Evolutionary conservation across 306 rosid genomes (phyloP), one percentile per base, ranked within the genome.

Genomic region (Cicer bijugum): DNA sequence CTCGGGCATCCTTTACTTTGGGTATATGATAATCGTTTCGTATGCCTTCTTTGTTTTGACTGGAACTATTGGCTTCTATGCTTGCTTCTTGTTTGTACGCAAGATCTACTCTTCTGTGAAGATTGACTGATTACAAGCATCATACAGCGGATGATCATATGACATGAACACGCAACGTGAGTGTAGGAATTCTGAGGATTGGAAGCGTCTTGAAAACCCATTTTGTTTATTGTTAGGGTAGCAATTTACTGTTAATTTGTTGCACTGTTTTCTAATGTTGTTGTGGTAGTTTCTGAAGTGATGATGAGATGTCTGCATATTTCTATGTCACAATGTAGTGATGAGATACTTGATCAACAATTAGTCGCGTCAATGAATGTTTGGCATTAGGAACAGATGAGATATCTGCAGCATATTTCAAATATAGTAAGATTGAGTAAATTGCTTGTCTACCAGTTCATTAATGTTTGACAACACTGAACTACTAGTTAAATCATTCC

Each of bases 1-100:
- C 70, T 94, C 99, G 1, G 99, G 99, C 78, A 74, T 94, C 77
- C 89, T 94, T 39, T 94, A 94, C 88, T 94, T 94, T 42, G 96
- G 96, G 50, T 94, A 94, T 77, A 94, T 94, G 99, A 58, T 94
- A 16, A 91, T 90, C 23, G 86, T 83, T 73, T 94, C 99, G 0
- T 91, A 91, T 55, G 91, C 97, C 58, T 91, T 94, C 89, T 91
- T 94, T 58, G 99, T 90, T 71, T 64, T 90, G 87, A 94, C 99
- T 0, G 99, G 99, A 61, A 90, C 99, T 23, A 94, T 94, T 16
- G 99, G 99, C 76, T 91, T 91, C 92, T 94, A 94, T 43, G 96
- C 99, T 2, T 91, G 97, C 84, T 88, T 94, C 87, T 94, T 96
- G 99, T 94, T 94, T 81, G 97, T 91, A 58, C 91, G 93, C 75